Percentiles rank a stretch among this genome's conserved stretches.
These are phyloP conservation scores for Clathrospora elynae DNA, from an alignment of 2,329 filamentous ascomycete species.

Conservation along the genomic window DNA sequence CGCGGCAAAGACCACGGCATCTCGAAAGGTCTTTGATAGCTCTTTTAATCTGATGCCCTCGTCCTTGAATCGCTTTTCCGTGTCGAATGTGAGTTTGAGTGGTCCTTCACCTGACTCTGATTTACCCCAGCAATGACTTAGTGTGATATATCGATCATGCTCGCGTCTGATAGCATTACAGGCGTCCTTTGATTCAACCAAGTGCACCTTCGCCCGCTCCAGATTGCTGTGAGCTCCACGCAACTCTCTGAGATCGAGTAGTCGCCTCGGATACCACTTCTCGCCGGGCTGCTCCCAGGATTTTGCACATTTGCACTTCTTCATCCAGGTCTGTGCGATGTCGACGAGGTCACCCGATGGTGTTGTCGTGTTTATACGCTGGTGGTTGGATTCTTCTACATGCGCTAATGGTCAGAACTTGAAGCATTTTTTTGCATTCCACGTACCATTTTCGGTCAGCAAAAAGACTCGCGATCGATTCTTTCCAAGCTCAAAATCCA, in stretches of 20 bases:
- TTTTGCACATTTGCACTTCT: slow-evolving; percentile 15
- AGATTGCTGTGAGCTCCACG: neutral
- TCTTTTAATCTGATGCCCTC: slow-evolving; percentile 10
- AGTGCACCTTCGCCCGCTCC: neutral
- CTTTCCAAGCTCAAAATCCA: neutral
- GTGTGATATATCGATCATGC: slow-evolving; percentile 10
- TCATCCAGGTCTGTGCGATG: slow-evolving; percentile 16
- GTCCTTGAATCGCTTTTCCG: slow-evolving; percentile 1
- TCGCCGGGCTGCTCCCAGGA: slow-evolving; percentile 1
- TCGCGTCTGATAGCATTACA: neutral
- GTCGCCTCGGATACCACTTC: slow-evolving; percentile 14
- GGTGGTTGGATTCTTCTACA: too few species aligned
- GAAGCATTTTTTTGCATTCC: neutral
- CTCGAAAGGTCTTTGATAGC: slow-evolving; percentile 19
- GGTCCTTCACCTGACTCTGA: neutral
- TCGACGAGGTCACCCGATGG: slow-evolving; percentile 8
- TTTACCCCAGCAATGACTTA: slow-evolving; percentile 22
- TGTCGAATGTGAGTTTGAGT: slow-evolving; percentile 4
- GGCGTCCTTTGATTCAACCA: slow-evolving; percentile 6
- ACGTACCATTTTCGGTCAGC: slow-evolving; percentile 1
- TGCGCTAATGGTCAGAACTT: neutral
- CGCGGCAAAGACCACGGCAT: slow-evolving; percentile 14
- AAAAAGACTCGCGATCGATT: slow-evolving; percentile 1
- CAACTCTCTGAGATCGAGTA: slow-evolving; percentile 9
- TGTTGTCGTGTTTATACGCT: too few species aligned